These are phyloP conservation scores for Pseudozyma sp. DNA, from an alignment of 1,284 basidiomycete species.

Conservation along the genomic window DNA sequence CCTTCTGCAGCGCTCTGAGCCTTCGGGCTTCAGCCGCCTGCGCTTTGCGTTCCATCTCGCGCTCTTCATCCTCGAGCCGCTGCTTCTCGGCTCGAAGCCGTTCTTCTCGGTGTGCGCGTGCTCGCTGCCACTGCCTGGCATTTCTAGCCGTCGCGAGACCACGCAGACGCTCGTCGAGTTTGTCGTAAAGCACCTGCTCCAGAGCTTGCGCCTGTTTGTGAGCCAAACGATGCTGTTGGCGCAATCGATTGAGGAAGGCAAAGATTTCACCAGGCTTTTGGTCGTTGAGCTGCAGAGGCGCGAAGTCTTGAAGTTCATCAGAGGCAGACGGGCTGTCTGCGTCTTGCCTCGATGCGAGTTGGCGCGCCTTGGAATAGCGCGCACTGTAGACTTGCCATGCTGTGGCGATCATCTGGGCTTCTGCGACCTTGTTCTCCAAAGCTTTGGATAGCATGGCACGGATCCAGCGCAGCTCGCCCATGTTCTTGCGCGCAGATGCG, in stretches of 20 bases:
- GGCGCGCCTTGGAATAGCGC: slow-evolving; percentile 25
- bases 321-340: not conserved
- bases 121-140: slow-evolving; percentile 15
- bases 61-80: slow-evolving; percentile 29
- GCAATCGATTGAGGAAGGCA: slow-evolving; percentile 38
- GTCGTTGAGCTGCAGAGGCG: slow-evolving; percentile 26
- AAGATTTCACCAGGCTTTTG: slow-evolving; percentile 22
- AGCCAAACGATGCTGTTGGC: slow-evolving; percentile 26
- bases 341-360: slow-evolving; percentile 8
- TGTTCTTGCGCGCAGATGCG: slow-evolving; percentile 22
- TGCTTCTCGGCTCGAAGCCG: slow-evolving; percentile 23
- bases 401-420: slow-evolving; percentile 38
- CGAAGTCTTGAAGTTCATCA: not conserved
- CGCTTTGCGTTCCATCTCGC: slow-evolving; percentile 27
- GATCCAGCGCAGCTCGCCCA: slow-evolving; percentile 37
- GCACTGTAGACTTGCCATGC: slow-evolving; percentile 37
- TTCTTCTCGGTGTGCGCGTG: slow-evolving; percentile 14
- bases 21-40: slow-evolving; percentile 32
- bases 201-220: slow-evolving; percentile 29
- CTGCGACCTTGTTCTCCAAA: slow-evolving; percentile 37
- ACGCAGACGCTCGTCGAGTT: slow-evolving; percentile 32
- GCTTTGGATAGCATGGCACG: slow-evolving; percentile 25
- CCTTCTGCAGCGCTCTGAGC: slow-evolving; percentile 30
- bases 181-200: slow-evolving; percentile 40
- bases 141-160: slow-evolving; percentile 11